Base-by-base conservation (phyloP, 352 stramenopile species). In the Phytopythium sindhum region DNA sequence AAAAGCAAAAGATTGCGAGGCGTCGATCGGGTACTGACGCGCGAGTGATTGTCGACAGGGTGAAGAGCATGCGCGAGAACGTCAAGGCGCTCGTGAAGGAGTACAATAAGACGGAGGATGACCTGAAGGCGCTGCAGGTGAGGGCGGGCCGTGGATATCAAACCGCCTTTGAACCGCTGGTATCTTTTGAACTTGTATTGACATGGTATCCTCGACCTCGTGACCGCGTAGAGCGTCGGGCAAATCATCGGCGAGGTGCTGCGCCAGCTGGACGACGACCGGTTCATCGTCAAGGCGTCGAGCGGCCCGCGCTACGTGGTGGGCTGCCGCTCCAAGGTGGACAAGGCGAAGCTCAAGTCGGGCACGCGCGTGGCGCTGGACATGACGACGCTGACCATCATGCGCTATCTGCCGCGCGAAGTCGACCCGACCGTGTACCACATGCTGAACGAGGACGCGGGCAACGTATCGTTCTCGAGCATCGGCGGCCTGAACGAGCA, bases 361-460 rank as follows among this genome's bases (percentile, higher is more conserved):
- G 97, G 98, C 56, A 99, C 96, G 24, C 85, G 98, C 48, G 97
- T 99, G 39, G 96, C 97, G 31, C 81, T 99, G 50, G 97, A 99
- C 78, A 99, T 99, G 96, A 99, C 97, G n/a, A 99, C 97, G 58
- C 85, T 99, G 58, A 99, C 98, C 39, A 99, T 99, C 79, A 99
- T 99, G 97, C 91, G 97, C 60, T 89, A 97, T 62, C 81, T 99
- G 61, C 98, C 98, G 23, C 88, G 97, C 57, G 97, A 99, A 69
- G 97, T 99, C 60, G 98, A 99, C 77, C 98, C 98, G 24, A 99
- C 96, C 4, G 98, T 99, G 35, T 99, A 99, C 81, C 96, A 99
- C 81, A 99, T 99, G 98, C 93, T 99, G 71, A 97, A 98, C 61
- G 96, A 98, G 61, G 97, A 99, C 62, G 95, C 97, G 17, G 97